Evolutionary conservation across 164 flowering plant genomes (phyloP), one percentile per base, ranked within the genome.

Genomic region (Vitis rotundifolia): DNA sequence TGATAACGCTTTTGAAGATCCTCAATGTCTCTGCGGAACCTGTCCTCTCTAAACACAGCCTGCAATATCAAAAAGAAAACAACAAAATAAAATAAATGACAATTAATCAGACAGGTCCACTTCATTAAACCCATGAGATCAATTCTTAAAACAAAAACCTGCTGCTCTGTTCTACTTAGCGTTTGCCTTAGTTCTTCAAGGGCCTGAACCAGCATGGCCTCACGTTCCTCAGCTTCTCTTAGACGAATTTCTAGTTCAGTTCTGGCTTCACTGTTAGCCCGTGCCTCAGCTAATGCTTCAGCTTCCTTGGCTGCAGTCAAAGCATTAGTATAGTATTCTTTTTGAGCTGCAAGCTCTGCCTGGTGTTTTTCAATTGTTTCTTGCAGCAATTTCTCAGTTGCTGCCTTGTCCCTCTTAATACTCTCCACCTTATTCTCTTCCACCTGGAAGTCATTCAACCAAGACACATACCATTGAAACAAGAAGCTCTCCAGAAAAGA

Each of bases 351-450:
- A 77, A 96, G 88, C 76, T 93, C 99, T 69, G 84, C 84, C 81
- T 93, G 99, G 78, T 91, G 93, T 66, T 83, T 96, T 78, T 96
- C 99, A 52, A 89, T 83, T 69, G 98, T 91, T 87, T 96, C 99
- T 79, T 96, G 97, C 60, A 96, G 85, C 81, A 93, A 80, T 72
- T 84, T 87, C 76, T 96, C 99, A 55, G 99, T 93, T 52, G 91
- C 90, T 11, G 90, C 78, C 81, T 96, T 96, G 79, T 96, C 99
- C 80, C 71, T 88, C 83, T 88, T 96, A 68, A 93, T 87, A 64
- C 97, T 91, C 79, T 96, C 99, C 67, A 91, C 95, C 82, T 91
- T 93, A 68, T 85, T 91, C 80, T 96, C 99, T 86, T 95, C 99
- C 37, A 84, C 94, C 99, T 95, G 73, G 63, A 70, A 68, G 28